Conservation (phyloP, 1,139 yeast species). For the Diutina rugosa region DNA sequence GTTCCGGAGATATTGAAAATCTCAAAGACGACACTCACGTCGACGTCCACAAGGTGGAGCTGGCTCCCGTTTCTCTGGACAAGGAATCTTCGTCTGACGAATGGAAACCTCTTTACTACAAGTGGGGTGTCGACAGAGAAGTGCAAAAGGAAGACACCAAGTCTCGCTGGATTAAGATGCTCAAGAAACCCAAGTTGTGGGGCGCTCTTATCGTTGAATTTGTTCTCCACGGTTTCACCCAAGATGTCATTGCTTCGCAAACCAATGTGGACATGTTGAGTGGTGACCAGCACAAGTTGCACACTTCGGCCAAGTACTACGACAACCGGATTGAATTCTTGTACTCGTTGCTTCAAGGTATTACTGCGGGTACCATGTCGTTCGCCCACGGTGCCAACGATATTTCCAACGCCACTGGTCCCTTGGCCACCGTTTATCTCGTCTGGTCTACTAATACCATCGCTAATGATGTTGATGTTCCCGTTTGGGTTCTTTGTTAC, state of each 20-base stretch:
- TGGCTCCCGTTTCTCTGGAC: background rate
- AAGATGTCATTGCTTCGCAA: slow-evolving; percentile 48
- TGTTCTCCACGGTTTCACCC: slow-evolving; percentile 47
- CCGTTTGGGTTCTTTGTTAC: slow-evolving; percentile 59
- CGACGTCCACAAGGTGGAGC: background rate
- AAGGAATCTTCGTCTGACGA: background rate
- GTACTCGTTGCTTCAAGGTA: slow-evolving; percentile 56
- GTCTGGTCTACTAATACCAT: slow-evolving; percentile 44
- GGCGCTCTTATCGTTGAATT: slow-evolving; percentile 35
- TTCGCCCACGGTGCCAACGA: slow-evolving; percentile 80
- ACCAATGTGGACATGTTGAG: slow-evolving; percentile 18
- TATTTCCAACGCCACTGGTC: slow-evolving; percentile 71
- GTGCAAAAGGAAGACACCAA: slow-evolving; percentile 18
- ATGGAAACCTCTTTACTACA: background rate
- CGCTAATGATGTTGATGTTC: slow-evolving; percentile 42
- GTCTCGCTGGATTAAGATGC: slow-evolving; percentile 29
- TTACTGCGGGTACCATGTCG: slow-evolving; percentile 72
- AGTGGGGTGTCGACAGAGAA: background rate
- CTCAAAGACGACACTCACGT: slow-evolving; percentile 4
- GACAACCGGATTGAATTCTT: slow-evolving; percentile 62
- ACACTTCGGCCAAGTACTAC: slow-evolving; percentile 47
- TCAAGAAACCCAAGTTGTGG: slow-evolving; percentile 40
- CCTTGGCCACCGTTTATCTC: slow-evolving; percentile 52
- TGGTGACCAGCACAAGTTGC: slow-evolving; percentile 36
- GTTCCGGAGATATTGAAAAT: slow-evolving; percentile 2